A percentile compares a stretch with the other conserved stretches of the same genome.
phyloP scores from a whole-genome alignment of 805 yeast genomes.

The Aciculoconidium aculeatum region DNA sequence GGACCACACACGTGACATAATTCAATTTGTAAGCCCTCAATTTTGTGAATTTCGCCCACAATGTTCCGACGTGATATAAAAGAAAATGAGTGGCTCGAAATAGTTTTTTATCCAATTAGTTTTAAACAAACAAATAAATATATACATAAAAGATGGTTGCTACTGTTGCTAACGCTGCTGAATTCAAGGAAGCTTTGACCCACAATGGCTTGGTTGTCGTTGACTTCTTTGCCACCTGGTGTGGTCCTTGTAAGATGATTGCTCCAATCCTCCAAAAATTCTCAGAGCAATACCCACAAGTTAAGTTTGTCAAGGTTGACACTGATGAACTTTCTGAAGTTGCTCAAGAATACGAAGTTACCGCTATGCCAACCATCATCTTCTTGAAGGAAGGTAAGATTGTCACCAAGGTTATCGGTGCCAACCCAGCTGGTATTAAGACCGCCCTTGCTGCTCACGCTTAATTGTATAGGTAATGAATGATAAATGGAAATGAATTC shows the following conservation, averaged over 20 bases:
- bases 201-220: conserved; percentile 77
- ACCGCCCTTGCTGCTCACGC: conserved; percentile 52
- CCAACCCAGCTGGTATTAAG: conserved; percentile 81
- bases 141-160: conserved; percentile 33
- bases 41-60: too few relatives aligned
- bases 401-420: conserved; percentile 80
- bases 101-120: neutral
- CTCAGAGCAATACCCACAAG: conserved; percentile 57
- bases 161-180: conserved; percentile 29
- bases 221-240: conserved; percentile 97
- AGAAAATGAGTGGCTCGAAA: neutral
- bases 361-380: conserved; percentile 58
- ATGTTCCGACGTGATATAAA: neutral
- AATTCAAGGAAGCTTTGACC: conserved; percentile 62
- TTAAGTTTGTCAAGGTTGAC: conserved; percentile 83
- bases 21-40: too few relatives aligned
- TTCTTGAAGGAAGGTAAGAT: conserved; percentile 80
- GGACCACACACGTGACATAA: conserved; percentile 5
- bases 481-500: too few relatives aligned
- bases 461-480: conserved; percentile 18
- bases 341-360: conserved; percentile 57
- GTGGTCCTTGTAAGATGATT: conserved; percentile 98
- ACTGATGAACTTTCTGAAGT: conserved; percentile 79
- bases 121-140: conserved; percentile 1
- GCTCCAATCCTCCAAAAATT: conserved; percentile 90